A percentile compares a stretch with the other conserved stretches of the same genome.
Conservation (phyloP, 2,329 filamentous ascomycete genomes). For the Fusarium avenaceum region DNA sequence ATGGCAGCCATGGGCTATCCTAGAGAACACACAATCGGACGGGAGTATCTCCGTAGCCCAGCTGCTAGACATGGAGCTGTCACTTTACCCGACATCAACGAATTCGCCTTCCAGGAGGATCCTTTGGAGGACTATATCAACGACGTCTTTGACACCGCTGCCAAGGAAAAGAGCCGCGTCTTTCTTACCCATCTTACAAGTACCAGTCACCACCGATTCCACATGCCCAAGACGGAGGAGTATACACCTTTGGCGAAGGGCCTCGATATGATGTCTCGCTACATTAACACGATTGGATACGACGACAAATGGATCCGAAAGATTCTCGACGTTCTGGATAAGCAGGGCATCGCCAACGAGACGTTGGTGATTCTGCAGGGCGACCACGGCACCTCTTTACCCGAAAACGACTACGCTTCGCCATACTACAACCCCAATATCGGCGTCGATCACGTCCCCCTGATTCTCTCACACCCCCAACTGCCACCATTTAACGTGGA, state of each 20-base stretch:
- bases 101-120: slow-evolving; percentile 53
- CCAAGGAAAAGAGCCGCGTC: slow-evolving; percentile 50
- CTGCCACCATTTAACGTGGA: slow-evolving; percentile 49
- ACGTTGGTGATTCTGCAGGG: slow-evolving; percentile 53
- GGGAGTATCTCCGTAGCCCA: slow-evolving; percentile 51
- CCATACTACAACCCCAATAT: slow-evolving; percentile 53
- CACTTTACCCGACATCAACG: slow-evolving; percentile 52
- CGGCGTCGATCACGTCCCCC: slow-evolving; percentile 50
- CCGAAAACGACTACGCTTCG: slow-evolving; percentile 50
- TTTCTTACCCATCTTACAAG: slow-evolving; percentile 56
- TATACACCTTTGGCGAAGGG: slow-evolving; percentile 49
- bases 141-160: slow-evolving; percentile 51
- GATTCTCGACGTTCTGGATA: slow-evolving; percentile 49
- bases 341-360: slow-evolving; percentile 52
- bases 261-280: slow-evolving; percentile 51
- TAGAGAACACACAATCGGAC: slow-evolving; percentile 43
- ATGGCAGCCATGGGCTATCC: slow-evolving; percentile 52
- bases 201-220: slow-evolving; percentile 54
- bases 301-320: slow-evolving; percentile 52
- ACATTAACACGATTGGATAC: slow-evolving; percentile 52
- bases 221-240: slow-evolving; percentile 48
- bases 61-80: slow-evolving; percentile 50
- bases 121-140: slow-evolving; percentile 52
- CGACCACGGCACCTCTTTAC: slow-evolving; percentile 53
- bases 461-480: slow-evolving; percentile 52